Evolutionary conservation across 176 grass and related monocot genomes (phyloP).

Genomic region (Triticum urartu): DNA sequence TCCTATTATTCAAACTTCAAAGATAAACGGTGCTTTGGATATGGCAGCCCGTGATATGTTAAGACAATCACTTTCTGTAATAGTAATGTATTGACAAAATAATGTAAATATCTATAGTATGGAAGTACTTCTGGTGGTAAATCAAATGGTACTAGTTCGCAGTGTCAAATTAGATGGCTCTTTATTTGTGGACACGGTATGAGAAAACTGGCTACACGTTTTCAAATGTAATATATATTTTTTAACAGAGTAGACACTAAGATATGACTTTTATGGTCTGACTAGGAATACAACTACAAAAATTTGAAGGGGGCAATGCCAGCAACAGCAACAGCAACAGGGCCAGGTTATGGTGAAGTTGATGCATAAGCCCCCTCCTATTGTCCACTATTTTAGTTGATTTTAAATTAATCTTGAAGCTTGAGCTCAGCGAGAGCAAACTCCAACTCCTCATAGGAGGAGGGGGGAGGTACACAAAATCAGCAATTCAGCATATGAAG

Average conservation of each 20-base stretch:
- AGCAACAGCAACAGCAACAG: constrained; percentile 4
- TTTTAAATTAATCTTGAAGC: constrained; percentile 13
- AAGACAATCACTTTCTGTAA: neutral
- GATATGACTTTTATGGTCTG: neutral
- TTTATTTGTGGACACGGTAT: neutral
- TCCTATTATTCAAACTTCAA: neutral
- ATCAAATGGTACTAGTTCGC: neutral
- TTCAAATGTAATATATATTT: neutral
- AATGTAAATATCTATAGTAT: neutral
- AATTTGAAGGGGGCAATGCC: neutral
- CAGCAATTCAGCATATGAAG: neutral
- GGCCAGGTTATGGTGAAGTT: neutral
- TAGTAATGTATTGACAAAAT: neutral
- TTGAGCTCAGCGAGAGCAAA: constrained; percentile 1
- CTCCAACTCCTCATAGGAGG: neutral
- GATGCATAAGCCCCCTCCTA: neutral
- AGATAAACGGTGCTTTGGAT: neutral
- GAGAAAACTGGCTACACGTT: neutral
- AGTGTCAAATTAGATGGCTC: neutral
- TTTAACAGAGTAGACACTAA: neutral
- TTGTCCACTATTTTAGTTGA: constrained; percentile 20
- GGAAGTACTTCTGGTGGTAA: constrained; percentile 1
- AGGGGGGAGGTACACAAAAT: neutral
- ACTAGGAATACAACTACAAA: neutral
- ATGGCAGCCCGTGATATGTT: neutral